Conservation (phyloP, 768 basidiomycete genomes). For the Tubosaeta sp. region DNA sequence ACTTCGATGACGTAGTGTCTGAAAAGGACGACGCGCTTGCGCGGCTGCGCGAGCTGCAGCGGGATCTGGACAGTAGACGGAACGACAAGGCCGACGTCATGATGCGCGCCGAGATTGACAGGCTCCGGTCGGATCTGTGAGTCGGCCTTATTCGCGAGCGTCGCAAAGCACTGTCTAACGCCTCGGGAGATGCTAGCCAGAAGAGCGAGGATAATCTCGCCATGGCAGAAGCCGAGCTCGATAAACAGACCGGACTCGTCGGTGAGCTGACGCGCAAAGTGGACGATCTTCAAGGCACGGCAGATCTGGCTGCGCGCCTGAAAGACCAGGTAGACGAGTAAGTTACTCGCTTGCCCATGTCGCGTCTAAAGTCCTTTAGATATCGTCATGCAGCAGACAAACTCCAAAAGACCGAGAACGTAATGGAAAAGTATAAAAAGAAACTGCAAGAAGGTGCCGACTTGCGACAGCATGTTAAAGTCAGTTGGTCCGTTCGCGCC, state of each 20-base stretch:
- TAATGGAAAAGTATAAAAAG: constrained; percentile 98
- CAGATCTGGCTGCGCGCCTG: constrained; percentile 72
- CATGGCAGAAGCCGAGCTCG: constrained; percentile 76
- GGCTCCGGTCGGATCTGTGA: constrained; percentile 79
- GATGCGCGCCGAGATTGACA: constrained; percentile 77
- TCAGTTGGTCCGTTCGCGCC: constrained; percentile 40
- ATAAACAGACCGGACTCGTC: constrained; percentile 66
- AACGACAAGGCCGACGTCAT: constrained; percentile 74
- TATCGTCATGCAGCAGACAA: constrained; percentile 91
- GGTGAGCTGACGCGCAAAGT: constrained; percentile 73
- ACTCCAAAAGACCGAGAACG: constrained; percentile 91
- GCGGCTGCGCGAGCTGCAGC: constrained; percentile 55
- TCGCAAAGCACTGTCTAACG: constrained; percentile 19
- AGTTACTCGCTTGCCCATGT: background rate
- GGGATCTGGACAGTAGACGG: constrained; percentile 55
- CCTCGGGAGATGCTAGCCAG: constrained; percentile 53
- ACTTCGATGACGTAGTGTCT: constrained; percentile 67
- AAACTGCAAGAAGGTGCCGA: constrained; percentile 95
- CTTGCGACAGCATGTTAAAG: constrained; percentile 81
- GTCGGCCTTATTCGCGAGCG: constrained; percentile 28
- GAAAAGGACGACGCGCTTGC: constrained; percentile 75
- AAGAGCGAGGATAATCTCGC: constrained; percentile 92
- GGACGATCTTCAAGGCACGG: constrained; percentile 75
- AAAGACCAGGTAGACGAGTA: constrained; percentile 97
- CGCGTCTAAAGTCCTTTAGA: constrained; percentile 35